Evolutionary conservation across 495 filamentous ascomycete genomes (phyloP).

Genomic region (Hypoxylon cercidicola): DNA sequence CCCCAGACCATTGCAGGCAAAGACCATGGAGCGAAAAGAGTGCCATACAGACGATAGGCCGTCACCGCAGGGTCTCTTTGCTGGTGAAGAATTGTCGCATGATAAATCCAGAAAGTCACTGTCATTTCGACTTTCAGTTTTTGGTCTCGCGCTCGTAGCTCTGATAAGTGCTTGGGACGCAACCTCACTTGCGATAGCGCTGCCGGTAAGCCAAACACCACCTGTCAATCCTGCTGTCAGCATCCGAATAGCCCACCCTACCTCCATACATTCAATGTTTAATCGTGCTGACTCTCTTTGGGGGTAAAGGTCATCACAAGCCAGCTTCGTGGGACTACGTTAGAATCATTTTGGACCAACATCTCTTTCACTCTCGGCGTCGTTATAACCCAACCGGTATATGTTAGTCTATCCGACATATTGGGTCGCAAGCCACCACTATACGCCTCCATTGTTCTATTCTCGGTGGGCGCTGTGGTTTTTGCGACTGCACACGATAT

Average conservation of each 20-base stretch:
- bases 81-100: no score
- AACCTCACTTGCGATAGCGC: not conserved
- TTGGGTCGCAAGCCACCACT: conserved; percentile 78
- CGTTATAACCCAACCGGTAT: conserved; percentile 54
- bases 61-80: no score
- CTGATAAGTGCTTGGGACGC: not conserved
- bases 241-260: no score
- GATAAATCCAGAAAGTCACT: no score
- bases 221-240: no score
- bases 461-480: conserved; percentile 68
- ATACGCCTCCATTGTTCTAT: conserved; percentile 69
- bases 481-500: conserved; percentile 71
- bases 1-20: no score
- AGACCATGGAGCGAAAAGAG: no score
- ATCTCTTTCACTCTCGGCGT: conserved; percentile 63
- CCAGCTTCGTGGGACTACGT: conserved; percentile 59
- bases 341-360: conserved; percentile 67
- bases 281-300: no score
- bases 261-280: no score
- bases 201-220: not conserved
- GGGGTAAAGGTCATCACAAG: not conserved
- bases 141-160: not conserved
- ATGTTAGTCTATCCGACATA: conserved; percentile 65
- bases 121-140: no score
- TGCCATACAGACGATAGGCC: no score